These are phyloP conservation scores for Cerrena zonata DNA, from an alignment of 1,284 basidiomycete genomes.

Conservation along the genomic window DNA sequence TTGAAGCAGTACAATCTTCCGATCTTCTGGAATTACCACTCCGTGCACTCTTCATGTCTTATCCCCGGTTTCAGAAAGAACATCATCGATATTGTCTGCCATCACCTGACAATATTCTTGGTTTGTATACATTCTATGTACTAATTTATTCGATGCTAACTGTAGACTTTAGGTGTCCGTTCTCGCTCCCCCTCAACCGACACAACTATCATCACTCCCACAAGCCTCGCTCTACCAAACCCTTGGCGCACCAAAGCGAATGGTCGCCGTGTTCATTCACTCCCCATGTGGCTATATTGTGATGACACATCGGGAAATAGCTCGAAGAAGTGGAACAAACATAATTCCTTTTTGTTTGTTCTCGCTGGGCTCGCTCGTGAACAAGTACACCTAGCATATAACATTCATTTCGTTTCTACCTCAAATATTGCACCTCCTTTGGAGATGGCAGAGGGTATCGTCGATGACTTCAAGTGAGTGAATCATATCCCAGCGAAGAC, in stretches of 20 bases:
- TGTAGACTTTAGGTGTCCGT: no score
- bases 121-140: no score
- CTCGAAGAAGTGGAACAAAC: conserved; percentile 42
- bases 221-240: conserved; percentile 10
- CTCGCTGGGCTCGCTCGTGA: conserved; percentile 25
- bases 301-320: conserved; percentile 40
- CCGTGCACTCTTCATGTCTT: no score
- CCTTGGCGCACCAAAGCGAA: conserved; percentile 14
- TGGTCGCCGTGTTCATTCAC: conserved; percentile 15
- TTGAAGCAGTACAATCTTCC: no score
- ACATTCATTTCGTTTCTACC: conserved; percentile 36
- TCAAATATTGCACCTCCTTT: conserved; percentile 37
- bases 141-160: no score
- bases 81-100: no score
- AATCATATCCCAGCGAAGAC: not conserved
- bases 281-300: conserved; percentile 39
- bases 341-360: conserved; percentile 35
- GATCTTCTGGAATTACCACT: no score
- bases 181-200: no score
- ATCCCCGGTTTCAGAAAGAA: no score
- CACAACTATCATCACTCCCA: no score
- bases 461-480: conserved; percentile 8
- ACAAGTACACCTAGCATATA: conserved; percentile 20
- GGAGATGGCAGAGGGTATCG: conserved; percentile 37
- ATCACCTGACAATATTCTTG: no score